A percentile compares a stretch with the other conserved stretches of the same genome.
Conservation (phyloP, 73 alveolate species). For the Tetrahymena malaccensis region DNA sequence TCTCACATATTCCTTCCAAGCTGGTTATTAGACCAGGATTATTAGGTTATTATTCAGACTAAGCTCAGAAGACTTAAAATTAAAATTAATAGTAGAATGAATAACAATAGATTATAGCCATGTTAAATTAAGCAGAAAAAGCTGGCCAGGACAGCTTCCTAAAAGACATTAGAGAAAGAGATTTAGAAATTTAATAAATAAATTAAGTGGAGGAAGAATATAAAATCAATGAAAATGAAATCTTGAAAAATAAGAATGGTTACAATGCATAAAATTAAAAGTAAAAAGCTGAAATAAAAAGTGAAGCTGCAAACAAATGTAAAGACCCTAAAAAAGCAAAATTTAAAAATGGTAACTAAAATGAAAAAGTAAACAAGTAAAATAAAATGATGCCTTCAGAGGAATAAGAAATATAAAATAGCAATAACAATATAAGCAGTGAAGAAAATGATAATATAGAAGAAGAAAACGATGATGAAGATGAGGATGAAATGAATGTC, state of each 20-base stretch:
- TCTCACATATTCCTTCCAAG: not conserved
- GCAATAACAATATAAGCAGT: not conserved
- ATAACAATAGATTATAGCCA: not conserved
- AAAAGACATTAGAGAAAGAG: not conserved
- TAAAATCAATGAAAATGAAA: not conserved
- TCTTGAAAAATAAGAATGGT: not conserved
- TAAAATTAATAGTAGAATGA: not conserved
- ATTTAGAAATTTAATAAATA: not conserved
- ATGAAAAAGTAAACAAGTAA: not conserved
- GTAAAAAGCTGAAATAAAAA: not conserved
- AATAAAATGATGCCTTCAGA: not conserved
- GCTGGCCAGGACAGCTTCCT: not conserved
- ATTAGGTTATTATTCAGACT: not conserved
- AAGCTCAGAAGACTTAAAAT: not conserved
- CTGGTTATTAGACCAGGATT: not conserved
- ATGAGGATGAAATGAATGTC: not conserved
- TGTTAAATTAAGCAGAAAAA: not conserved
- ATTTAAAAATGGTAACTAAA: not conserved
- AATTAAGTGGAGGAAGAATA: not conserved
- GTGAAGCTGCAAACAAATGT: not conserved
- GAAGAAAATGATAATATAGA: not conserved
- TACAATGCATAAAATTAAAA: not conserved
- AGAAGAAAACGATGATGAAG: not conserved
- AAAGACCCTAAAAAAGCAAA: not conserved
- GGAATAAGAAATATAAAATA: not conserved